Evolutionary conservation across 2,329 filamentous ascomycete species (phyloP), one percentile per base, ranked within the genome.

Genomic region (Phaeoacremonium minimum): DNA sequence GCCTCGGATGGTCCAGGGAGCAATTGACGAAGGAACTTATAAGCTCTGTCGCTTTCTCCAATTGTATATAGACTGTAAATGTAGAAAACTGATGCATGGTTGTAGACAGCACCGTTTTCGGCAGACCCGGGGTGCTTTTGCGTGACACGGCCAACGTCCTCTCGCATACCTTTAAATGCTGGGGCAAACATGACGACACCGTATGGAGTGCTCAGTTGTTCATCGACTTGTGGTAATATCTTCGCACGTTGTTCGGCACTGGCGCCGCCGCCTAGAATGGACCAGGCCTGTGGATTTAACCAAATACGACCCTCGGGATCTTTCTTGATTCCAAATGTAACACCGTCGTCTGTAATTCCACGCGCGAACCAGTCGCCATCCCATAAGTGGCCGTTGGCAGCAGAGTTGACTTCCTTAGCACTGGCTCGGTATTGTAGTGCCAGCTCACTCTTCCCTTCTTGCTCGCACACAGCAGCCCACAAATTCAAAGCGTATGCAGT

Each of bases 41-140:
- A 77, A 1, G 73, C 74, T 13, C 70, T 64, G 38, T 75, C 72
- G 2, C 55, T 53, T 42, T 75, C 58, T 15, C 62, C 64, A 42
- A 75, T 63, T 16, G 56, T 60, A 55, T 78, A 77, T 16, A 78
- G 50, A 9, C 66, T 66, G 58, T 73, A 68, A 32, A 71, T 62
- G 52, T 75, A 78, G 48, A 77, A 78, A 9, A 68, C 64, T 19
- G 62, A 66, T 0, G 74, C 73, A 50, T 78, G 74, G 57, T 77
- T 78, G 52, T 77, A 78, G 14, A 78, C 70, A 16, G 69, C 68
- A 1, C 63, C 74, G 50, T 78, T 78, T 53, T 78, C 74, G n/a
- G 67, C 74, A 30, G 71, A 71, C 4, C 73, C 73, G 4, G 72
- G 67, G 39, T 70, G 73, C 52, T 77, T 77, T 49, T 77, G 73